Base-by-base conservation (phyloP, 148 eudicot species). In the Heliosperma pusillum region DNA sequence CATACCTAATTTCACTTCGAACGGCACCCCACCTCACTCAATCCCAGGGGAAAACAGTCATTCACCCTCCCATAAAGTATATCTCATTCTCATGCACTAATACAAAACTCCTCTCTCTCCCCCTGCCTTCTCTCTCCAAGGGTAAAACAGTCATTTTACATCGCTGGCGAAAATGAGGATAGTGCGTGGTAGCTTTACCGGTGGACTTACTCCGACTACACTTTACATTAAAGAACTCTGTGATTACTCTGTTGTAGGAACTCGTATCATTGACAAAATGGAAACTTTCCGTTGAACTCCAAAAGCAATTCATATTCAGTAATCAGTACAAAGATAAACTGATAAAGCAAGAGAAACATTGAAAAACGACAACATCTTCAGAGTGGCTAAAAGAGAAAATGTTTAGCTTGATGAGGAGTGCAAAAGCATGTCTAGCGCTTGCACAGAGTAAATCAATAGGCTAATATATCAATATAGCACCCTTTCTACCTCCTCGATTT, bases 121-220 rank as follows among this genome's bases (percentile, higher is more conserved):
- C 47, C 33, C 59, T 27, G 20, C 24, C 76, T 77, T 60, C 10
- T 36, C 42, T 76, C 33, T 40, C 40, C 55, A 50, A 50, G 55
- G 16, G 55, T 11, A 50, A 50, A 50, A 50, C 55, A 13, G 19
- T 15, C 15, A 50, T 67, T 69, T 57, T 30, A 25, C 69, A 10
- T 59, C 74, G n/a, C 74, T 77, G 76, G 27, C 75, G 70, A n/a
- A n/a, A n/a, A 76, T n/a, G n/a, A n/a, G n/a, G n/a, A n/a, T n/a
- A n/a, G n/a, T n/a, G n/a, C n/a, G n/a, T n/a, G n/a, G n/a, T n/a
- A 62, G 80, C 90, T 4, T 82, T 87, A 13, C 59, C 89, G 2
- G 80, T 87, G 0, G 91, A 93, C n/a, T n/a, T n/a, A n/a, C n/a
- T n/a, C n/a, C n/a, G n/a, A n/a, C n/a, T n/a, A n/a, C n/a, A n/a